Percentiles rank a stretch among this genome's conserved stretches.
phyloP scores from a whole-genome alignment of 2,329 filamentous ascomycete genomes.

The Exophiala oligosperma region DNA sequence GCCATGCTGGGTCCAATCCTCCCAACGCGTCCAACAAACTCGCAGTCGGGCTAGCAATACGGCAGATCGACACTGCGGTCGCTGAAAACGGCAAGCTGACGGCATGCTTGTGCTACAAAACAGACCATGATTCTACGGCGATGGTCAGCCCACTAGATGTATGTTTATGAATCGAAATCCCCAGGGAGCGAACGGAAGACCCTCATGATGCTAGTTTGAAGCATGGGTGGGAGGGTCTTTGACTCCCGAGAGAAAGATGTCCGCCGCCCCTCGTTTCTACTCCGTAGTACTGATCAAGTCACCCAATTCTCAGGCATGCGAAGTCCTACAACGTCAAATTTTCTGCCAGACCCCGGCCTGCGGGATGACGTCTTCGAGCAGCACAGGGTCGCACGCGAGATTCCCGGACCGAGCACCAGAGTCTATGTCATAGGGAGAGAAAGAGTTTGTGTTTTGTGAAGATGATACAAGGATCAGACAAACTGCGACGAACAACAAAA shows the following conservation, averaged over 20 bases:
- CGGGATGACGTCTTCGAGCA: slow-evolving; percentile 21
- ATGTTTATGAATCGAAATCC: neutral
- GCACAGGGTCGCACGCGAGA: slow-evolving; percentile 7
- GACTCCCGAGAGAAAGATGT: neutral
- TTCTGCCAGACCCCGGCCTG: slow-evolving; percentile 10
- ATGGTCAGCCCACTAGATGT: slow-evolving; percentile 10
- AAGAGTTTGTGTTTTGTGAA: neutral
- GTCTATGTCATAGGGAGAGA: neutral
- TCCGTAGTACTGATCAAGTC: neutral
- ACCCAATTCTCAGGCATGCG: neutral
- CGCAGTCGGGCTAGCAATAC: slow-evolving; percentile 5
- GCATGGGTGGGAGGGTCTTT: neutral
- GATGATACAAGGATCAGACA: neutral
- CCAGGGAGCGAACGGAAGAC: neutral
- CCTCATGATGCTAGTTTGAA: slow-evolving; percentile 3
- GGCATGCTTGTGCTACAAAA: slow-evolving; percentile 13
- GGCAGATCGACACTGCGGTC: slow-evolving; percentile 19
- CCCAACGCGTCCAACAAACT: slow-evolving; percentile 1
- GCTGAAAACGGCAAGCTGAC: slow-evolving; percentile 21
- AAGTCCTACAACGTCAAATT: slow-evolving; percentile 14
- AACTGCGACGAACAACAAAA: neutral
- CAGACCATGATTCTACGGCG: slow-evolving; percentile 4
- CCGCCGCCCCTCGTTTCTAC: slow-evolving; percentile 11
- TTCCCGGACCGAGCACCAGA: neutral
- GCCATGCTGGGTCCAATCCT: slow-evolving; percentile 12